Base-by-base conservation (phyloP, 352 stramenopile species). In the Phytopythium helicoides region DNA sequence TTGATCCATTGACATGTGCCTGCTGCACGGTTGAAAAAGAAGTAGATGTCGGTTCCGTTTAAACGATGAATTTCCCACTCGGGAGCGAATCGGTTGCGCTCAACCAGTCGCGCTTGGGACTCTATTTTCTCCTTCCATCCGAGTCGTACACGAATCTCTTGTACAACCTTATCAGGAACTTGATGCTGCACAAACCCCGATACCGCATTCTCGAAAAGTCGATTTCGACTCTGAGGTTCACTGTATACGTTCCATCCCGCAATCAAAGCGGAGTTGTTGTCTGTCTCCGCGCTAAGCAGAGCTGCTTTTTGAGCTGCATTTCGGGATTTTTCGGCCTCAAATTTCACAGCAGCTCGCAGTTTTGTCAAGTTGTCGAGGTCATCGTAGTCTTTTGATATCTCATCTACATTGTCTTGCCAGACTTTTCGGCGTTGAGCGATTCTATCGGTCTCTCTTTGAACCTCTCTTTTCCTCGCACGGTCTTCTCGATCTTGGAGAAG, bases 111-210 rank as follows among this genome's bases (percentile, higher is more conserved):
- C 14, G 79, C 55, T 36, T 41, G 34, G 18, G 62, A 54, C 3
- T 60, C 64, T 34, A 89, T 58, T 52, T 86, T 89, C 58, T 87
- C 76, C 54, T 86, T 87, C 76, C 76, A 90, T 7, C 67, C 76
- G 10, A 90, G 64, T 16, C 71, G 60, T 42, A 56, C 40, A 21
- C 28, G 39, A 16, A 64, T 63, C 18, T 65, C 64, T 42, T 67
- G 62, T 9, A 62, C 53, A 6, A 87, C n/a, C 52, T 68, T 64
- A 3, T 52, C 19, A 3, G 79, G 79, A 21, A 89, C 74, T 51
- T 86, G 73, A 25, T 76, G 69, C 61, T 89, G 79, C 18, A 83
- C 63, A 40, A 89, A 89, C 28, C 79, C 74, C 46, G 73, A 86
- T 8, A 51, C 47, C 8, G 61, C 39, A 38, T 92, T 85, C 51